Evolutionary conservation across 1,284 basidiomycete genomes (phyloP).

Genomic region (Ganoderma multipileum): DNA sequence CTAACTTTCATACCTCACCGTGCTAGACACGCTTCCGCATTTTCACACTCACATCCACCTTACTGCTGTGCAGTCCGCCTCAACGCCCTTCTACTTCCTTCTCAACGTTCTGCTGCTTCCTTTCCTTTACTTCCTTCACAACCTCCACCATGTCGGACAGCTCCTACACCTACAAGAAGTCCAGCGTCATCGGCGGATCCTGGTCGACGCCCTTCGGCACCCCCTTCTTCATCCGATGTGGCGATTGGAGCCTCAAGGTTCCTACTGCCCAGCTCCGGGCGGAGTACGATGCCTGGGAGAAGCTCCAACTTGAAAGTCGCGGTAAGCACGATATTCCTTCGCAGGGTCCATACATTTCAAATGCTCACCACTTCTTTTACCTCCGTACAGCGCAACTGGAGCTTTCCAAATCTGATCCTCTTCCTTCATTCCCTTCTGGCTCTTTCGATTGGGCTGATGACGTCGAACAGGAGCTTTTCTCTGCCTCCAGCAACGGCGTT

Average conservation of each 20-base stretch:
- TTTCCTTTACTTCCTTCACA: background rate
- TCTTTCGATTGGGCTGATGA: slow-evolving; percentile 4
- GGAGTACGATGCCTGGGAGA: slow-evolving; percentile 5
- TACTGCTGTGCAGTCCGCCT: background rate
- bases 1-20: background rate
- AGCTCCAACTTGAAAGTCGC: background rate
- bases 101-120: background rate
- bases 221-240: slow-evolving; percentile 9
- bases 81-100: too few relatives aligned
- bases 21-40: background rate
- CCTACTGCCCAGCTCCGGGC: background rate
- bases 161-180: background rate
- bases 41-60: background rate
- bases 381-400: background rate
- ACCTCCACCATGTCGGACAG: background rate
- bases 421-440: background rate
- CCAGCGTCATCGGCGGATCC: slow-evolving; percentile 1
- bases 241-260: background rate
- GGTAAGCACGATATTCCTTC: background rate
- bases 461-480: background rate
- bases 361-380: background rate
- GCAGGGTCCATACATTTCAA: background rate
- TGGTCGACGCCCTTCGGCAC: slow-evolving; percentile 8
- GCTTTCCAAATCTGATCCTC: background rate
- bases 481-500: background rate